These are phyloP conservation scores for Metschnikowia similis DNA, from an alignment of 805 yeast species.

Conservation along the genomic window DNA sequence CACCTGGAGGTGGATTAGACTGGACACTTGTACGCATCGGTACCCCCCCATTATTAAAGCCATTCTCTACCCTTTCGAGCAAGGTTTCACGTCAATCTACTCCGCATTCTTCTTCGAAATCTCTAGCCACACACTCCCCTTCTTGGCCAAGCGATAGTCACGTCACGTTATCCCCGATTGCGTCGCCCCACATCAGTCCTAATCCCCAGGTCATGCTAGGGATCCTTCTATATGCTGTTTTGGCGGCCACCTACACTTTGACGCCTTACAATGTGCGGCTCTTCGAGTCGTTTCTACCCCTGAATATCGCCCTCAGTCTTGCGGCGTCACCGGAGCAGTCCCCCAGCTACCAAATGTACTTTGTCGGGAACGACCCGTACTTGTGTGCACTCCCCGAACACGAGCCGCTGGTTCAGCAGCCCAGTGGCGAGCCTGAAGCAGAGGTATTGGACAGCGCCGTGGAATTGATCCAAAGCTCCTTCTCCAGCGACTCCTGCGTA, in stretches of 20 bases:
- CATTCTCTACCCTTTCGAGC: too few relatives aligned
- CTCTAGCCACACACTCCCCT: too few relatives aligned
- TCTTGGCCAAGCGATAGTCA: too few relatives aligned
- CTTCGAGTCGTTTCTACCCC: constrained; percentile 6
- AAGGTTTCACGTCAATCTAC: too few relatives aligned
- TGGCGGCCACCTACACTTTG: not conserved
- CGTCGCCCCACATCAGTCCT: too few relatives aligned
- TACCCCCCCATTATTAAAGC: too few relatives aligned
- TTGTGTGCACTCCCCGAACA: constrained; percentile 10
- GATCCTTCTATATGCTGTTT: not conserved
- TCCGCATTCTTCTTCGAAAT: too few relatives aligned
- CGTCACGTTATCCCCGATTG: too few relatives aligned
- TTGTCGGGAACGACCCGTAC: constrained; percentile 6
- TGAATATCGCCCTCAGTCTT: not conserved
- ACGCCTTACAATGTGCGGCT: constrained; percentile 8
- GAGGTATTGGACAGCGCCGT: constrained; percentile 11
- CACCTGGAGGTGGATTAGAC: not conserved
- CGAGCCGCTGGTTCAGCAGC: not conserved
- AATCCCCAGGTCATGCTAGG: not conserved
- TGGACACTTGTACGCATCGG: too few relatives aligned
- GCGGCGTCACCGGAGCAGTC: not conserved
- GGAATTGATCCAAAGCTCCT: constrained; percentile 8
- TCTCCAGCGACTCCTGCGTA: constrained; percentile 9
- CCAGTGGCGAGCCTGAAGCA: constrained; percentile 3
- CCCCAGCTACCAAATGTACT: not conserved